A percentile compares a stretch with the other conserved stretches of the same genome.
phyloP scores from a whole-genome alignment of 2,329 filamentous ascomycete species.

The Aspergillus tubingensis region DNA sequence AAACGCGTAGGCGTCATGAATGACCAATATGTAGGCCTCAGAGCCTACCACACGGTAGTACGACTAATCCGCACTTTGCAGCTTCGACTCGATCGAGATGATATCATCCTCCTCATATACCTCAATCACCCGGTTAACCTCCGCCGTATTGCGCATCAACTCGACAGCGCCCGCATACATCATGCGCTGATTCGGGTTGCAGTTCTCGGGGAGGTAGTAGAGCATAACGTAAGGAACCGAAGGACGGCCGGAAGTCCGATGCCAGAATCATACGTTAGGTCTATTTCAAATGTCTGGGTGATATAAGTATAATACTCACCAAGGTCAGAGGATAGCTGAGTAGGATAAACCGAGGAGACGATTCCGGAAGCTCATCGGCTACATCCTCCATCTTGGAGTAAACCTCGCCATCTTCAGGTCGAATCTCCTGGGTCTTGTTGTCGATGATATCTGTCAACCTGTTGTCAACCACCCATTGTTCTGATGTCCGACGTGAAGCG shows the following conservation, averaged over 20 bases:
- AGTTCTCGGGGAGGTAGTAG: slow-evolving; percentile 91
- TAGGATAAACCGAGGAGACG: slow-evolving; percentile 84
- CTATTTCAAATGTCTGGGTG: neutral
- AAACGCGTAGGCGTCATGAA: neutral
- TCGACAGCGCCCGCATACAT: slow-evolving; percentile 95
- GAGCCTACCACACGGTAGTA: too few relatives aligned
- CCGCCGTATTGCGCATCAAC: slow-evolving; percentile 87
- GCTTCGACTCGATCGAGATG: slow-evolving; percentile 73
- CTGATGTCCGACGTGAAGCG: neutral
- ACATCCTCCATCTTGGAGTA: slow-evolving; percentile 82
- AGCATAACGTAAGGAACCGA: slow-evolving; percentile 92
- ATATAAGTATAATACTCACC: slow-evolving; percentile 52
- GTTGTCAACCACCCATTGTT: slow-evolving; percentile 25
- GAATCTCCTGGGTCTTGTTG: slow-evolving; percentile 85
- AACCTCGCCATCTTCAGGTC: slow-evolving; percentile 74
- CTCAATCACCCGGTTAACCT: slow-evolving; percentile 86
- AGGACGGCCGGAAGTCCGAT: slow-evolving; percentile 74
- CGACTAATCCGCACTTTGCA: slow-evolving; percentile 39
- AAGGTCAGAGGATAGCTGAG: slow-evolving; percentile 88
- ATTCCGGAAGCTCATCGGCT: slow-evolving; percentile 86
- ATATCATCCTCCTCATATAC: slow-evolving; percentile 79
- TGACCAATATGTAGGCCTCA: neutral
- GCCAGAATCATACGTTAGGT: neutral
- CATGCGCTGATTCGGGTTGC: slow-evolving; percentile 86
- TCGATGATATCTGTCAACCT: slow-evolving; percentile 75